Evolutionary conservation across 495 filamentous ascomycete species (phyloP), one percentile per base, ranked within the genome.

Genomic region (Hypoxylon perforatum): DNA sequence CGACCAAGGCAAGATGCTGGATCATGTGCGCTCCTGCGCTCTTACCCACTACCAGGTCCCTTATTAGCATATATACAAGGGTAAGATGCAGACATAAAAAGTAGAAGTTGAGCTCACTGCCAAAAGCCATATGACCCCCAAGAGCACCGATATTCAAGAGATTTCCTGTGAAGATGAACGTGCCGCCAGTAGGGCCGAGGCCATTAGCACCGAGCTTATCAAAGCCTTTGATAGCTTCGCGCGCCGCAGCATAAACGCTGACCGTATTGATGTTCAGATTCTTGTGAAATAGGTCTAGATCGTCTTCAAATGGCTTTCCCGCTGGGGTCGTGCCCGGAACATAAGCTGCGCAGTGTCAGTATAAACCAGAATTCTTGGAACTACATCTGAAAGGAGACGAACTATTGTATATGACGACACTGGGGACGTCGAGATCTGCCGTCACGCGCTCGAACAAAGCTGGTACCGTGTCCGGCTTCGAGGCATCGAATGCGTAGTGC

Each of bases 91-190:
- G 38, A 41, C 15, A 41, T n/a, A 14, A 9, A 41, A 41, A 41
- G n/a, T n/a, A n/a, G 12, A 2, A 15, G 12, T 4, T n/a, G n/a
- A 4, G 12, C 64, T 53, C 53, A 67, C 64, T 57, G 17, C 67
- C 60, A 15, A 81, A 61, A 33, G 67, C 44, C 48, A 77, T 50
- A 15, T 75, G 69, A 7, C 75, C 52, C 11, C 70, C 73, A 5
- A 77, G 2, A 17, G 67, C 63, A 7, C 41, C 61, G 12, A 54
- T 46, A 49, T 81, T 79, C 48, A 75, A 36, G 1, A 48, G 42
- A 44, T 82, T 81, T n/a, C 79, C 79, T 2, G 77, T 79, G 50
- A 78, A 80, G 4, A 82, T 76, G 63, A 78, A 82, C 0, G 75
- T 76, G 55, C 75, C 78, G 0, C 54, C 69, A 3, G 19, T 0